Percentiles rank a stretch among this genome's conserved stretches.
Conservation (phyloP, 495 filamentous ascomycete species). For the Aspergillus avenaceus region DNA sequence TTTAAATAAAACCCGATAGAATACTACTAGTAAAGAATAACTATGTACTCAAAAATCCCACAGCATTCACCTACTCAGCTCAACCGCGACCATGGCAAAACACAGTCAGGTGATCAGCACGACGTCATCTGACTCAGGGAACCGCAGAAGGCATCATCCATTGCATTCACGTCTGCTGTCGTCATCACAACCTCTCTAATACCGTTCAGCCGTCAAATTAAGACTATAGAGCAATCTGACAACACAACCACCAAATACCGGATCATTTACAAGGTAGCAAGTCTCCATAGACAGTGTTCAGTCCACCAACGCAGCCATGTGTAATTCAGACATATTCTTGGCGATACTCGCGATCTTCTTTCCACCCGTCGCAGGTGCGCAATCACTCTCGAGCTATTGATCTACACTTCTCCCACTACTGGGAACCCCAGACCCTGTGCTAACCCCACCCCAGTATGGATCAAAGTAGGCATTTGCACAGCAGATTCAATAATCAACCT, state of each 20-base stretch:
- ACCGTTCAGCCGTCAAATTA: too few relatives aligned
- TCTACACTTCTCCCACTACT: neutral
- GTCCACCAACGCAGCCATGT: constrained; percentile 37
- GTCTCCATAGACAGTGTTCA: neutral
- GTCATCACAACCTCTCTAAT: neutral
- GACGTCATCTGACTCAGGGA: constrained; percentile 7
- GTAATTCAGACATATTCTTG: constrained; percentile 85
- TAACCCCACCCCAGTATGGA: constrained; percentile 67
- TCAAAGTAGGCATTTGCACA: constrained; percentile 89
- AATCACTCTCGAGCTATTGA: too few relatives aligned
- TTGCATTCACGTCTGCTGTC: neutral
- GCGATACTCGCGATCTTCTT: constrained; percentile 86
- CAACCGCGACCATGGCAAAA: too few relatives aligned
- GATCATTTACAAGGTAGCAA: constrained; percentile 1
- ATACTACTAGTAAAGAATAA: too few relatives aligned
- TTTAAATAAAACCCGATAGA: too few relatives aligned
- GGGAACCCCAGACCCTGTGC: constrained; percentile 6
- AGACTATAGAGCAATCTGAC: too few relatives aligned
- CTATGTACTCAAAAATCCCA: too few relatives aligned
- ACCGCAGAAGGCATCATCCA: neutral
- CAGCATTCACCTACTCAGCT: too few relatives aligned
- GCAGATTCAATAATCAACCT: constrained; percentile 95
- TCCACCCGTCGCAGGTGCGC: constrained; percentile 86
- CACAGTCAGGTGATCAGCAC: constrained; percentile 1
- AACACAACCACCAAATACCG: too few relatives aligned